Evolutionary conservation across 2,329 filamentous ascomycete species (phyloP).

Genomic region (Colletotrichum incanum): DNA sequence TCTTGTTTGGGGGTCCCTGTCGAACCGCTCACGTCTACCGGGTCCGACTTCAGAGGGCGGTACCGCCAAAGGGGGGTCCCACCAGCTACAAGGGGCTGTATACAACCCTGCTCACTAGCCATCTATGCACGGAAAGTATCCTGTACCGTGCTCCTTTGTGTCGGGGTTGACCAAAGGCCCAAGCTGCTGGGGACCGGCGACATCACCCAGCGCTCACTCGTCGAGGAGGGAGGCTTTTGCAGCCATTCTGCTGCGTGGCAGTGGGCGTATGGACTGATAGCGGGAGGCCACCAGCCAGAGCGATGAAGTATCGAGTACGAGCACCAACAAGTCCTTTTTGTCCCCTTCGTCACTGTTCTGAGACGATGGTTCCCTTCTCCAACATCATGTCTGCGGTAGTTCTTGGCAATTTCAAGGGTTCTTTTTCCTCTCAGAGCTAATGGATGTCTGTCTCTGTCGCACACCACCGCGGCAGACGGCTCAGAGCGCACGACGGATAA

Average conservation of each 20-base stretch:
- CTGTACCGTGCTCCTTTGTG: conserved; percentile 21
- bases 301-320: conserved; percentile 17
- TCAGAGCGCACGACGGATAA: conserved; percentile 29
- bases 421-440: conserved; percentile 5
- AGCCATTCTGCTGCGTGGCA: conserved; percentile 19
- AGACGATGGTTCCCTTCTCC: background rate
- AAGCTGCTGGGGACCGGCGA: conserved; percentile 19
- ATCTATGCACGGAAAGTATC: conserved; percentile 13
- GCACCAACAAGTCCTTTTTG: background rate
- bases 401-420: background rate
- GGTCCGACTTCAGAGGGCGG: background rate
- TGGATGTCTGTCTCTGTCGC: conserved; percentile 27
- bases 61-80: background rate
- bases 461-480: conserved; percentile 37
- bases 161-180: conserved; percentile 13
- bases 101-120: conserved; percentile 9
- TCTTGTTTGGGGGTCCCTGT: conserved; percentile 12
- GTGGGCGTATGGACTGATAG: conserved; percentile 12
- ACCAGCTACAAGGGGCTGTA: conserved; percentile 27
- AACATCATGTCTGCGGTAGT: background rate
- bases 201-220: conserved; percentile 9
- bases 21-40: conserved; percentile 3
- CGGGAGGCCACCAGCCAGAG: conserved; percentile 29
- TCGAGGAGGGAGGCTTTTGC: background rate
- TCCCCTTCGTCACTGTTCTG: background rate